Base-by-base conservation (phyloP, 345 rosid genomes). In the Salix koriyanagi region DNA sequence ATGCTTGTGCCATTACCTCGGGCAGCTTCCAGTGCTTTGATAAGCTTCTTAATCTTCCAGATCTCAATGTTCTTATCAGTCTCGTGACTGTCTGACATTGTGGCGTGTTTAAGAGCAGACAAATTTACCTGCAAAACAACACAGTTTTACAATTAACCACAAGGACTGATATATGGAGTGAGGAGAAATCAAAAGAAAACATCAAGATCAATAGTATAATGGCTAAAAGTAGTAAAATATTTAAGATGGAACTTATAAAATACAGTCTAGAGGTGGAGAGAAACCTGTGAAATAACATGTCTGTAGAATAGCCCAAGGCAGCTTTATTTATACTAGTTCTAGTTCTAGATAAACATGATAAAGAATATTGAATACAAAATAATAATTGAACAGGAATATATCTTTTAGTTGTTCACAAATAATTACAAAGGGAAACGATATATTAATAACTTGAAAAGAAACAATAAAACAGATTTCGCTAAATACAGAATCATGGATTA, bases 1-100 rank as follows among this genome's bases (percentile, higher is more conserved):
- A 94, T 92, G 87, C 97, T 94, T 41, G 96, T 92, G 13, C 98
- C 97, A 75, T 94, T 92, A 58, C 97, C 98, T 82, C 98, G 87
- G 1, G 98, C 98, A 39, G 97, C 86, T 76, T 94, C 98, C 65
- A 91, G 81, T 8, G 93, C 97, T 82, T 92, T 94, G 81, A 94
- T 94, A 37, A 94, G 86, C 77, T 92, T 94, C 83, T 94, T 94
- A 46, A 94, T 92, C 81, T 94, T 94, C 97, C 98, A 94, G 72
- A 92, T 94, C 88, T 94, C 96, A 62, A 94, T 92, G 80, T 94
- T 94, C 75, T 91, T 94, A 75, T 92, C 98, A 1, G 96, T 76
- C 23, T 92, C 96, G 21, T 86, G 89, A 60, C 85, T 76, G 0
- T 88, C 87, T 30, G 88, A 69, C 92, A 89, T 88, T 67, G 68